Base-by-base conservation (phyloP, 2,329 filamentous ascomycete species). In the Diaporthe australafricana region DNA sequence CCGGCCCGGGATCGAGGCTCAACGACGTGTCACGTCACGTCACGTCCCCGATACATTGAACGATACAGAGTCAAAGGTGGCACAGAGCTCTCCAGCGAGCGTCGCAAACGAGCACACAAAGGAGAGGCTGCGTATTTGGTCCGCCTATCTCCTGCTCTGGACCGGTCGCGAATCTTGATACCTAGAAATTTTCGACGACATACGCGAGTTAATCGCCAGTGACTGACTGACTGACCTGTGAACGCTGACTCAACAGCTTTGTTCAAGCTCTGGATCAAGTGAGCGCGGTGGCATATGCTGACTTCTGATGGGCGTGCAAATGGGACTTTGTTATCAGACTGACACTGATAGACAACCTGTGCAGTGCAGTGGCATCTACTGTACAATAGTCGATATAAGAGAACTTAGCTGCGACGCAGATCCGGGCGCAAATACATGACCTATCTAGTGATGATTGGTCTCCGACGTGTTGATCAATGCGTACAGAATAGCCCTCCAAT, bases 391-490 rank as follows among this genome's bases (percentile, higher is more conserved):
- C 30, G 57, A 63, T 48, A 48, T 48, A 32, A 35, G 42, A 35
- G 32, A n/a, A n/a, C n/a, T n/a, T n/a, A n/a, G n/a, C n/a, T n/a
- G n/a, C n/a, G n/a, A n/a, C n/a, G n/a, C n/a, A n/a, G n/a, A n/a
- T n/a, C n/a, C n/a, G n/a, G n/a, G n/a, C n/a, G n/a, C n/a, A n/a
- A n/a, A n/a, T n/a, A n/a, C n/a, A n/a, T n/a, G n/a, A 32, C n/a
- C 57, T 35, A 25, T 25, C 42, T 48, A 35, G n/a, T 65, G 25
- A 50, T 38, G 50, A 25, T 22, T 14, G 17, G 45, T 25, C 60
- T 65, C 60, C 35, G 9, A 65, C 60, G 32, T 65, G 45, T 25
- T 20, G 17, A 50, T 65, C 60, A 50, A 65, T 65, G 60, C 60
- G 60, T 35, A 25, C 22, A 48, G 60, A 14, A 65, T 65, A 65